Evolutionary conservation across 2,329 filamentous ascomycete genomes (phyloP), one percentile per base, ranked within the genome.

Genomic region (Hypoxylon sp.): DNA sequence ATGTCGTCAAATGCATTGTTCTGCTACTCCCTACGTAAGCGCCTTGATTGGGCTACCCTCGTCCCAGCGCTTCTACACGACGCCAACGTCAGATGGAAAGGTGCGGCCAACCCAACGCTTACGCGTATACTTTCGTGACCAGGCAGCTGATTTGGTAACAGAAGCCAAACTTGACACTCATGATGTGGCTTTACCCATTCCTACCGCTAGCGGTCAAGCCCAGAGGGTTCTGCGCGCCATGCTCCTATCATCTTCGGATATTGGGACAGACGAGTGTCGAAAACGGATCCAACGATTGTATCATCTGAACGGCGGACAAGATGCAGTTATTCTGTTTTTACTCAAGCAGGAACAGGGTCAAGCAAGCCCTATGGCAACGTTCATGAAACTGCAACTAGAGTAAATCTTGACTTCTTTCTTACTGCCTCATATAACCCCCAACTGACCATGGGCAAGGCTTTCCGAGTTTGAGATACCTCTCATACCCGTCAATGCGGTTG

Each of bases 321-420:
- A 74, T 45, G 61, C 69, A 7, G 77, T 69, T n/a, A 62, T 79
- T 17, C 36, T 82, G 11, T 75, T 81, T 42, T 65, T 82, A 11
- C 56, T 80, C 29, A 63, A 65, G 27, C 64, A 68, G 3, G 55
- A 61, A 8, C 42, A 53, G 7, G 63, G 59, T 8, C 45, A 68
- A n/a, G 48, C 48, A 19, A 63, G 34, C 30, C 59, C 63, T 20
- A 69, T 73, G 60, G 61, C 65, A 19, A 41, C 63, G 1, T 71
- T 78, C 43, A 72, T 73, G 66, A 66, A 63, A 11, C 63, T 82
- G 25, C 78, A 82, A 41, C 65, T 75, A 37, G 64, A 73, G 76
- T 79, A 62, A 58, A 72, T 43, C 35, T 23, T 9, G 19, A 3
- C 7, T 16, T 15, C 15, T 17, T 20, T n/a, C n/a, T n/a, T n/a